phyloP scores from a whole-genome alignment of 345 rosid genomes.

The Chamaenerion angustifolium region DNA sequence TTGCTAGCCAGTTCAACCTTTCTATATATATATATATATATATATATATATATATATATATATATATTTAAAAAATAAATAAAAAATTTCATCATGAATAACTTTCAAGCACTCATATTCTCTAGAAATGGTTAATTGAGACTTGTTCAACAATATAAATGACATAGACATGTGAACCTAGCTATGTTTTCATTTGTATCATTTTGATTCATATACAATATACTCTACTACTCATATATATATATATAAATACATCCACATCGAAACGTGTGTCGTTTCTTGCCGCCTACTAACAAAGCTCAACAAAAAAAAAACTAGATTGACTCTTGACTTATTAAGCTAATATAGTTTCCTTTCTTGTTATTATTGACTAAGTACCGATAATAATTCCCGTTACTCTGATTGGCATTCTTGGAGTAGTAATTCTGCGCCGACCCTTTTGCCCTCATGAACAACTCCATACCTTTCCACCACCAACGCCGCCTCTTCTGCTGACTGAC shows the following conservation, averaged over 20 bases:
- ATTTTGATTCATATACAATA: constrained; percentile 3
- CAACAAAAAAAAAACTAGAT: background rate
- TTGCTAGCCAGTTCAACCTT: no score
- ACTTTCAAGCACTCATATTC: no score
- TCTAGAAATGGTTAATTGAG: no score
- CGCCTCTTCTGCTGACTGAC: constrained; percentile 16
- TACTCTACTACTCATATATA: background rate
- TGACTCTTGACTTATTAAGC: background rate
- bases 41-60: no score
- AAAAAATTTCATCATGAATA: no score
- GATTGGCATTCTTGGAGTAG: constrained; percentile 10
- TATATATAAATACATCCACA: constrained; percentile 5
- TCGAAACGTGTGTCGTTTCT: constrained; percentile 3
- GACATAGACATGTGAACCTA: no score
- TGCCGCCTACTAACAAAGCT: background rate
- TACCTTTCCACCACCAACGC: constrained; percentile 36
- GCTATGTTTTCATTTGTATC: constrained; percentile 2
- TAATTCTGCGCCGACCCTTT: constrained; percentile 8
- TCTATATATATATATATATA: no score
- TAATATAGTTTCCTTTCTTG: constrained; percentile 2
- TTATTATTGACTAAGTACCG: constrained; percentile 17
- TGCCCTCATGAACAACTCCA: constrained; percentile 19
- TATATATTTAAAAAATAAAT: no score
- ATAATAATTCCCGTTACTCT: constrained; percentile 26
- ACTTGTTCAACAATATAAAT: no score